A percentile compares a stretch with the other conserved stretches of the same genome.
phyloP scores from a whole-genome alignment of 2,329 filamentous ascomycete genomes.

The Ceratocystis diversiconidia region DNA sequence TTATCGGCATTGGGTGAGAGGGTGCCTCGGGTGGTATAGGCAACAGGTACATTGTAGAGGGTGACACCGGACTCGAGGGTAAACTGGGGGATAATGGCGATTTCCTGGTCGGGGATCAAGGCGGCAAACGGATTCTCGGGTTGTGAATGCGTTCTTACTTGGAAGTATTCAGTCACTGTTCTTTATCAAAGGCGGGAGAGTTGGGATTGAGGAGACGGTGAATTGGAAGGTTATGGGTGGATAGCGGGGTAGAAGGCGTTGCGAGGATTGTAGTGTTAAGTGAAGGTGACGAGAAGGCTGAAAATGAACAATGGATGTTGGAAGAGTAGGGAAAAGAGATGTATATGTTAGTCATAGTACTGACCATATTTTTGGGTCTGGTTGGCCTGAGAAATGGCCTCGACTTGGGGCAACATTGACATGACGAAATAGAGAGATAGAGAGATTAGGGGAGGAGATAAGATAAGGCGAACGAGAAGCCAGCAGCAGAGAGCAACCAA shows the following conservation, averaged over 20 bases:
- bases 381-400: constrained; percentile 4
- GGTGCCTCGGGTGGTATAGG: constrained; percentile 51
- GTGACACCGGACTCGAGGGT: constrained; percentile 84
- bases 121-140: constrained; percentile 82
- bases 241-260: too few relatives aligned
- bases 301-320: background rate
- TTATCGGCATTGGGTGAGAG: constrained; percentile 47
- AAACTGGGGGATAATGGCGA: constrained; percentile 76
- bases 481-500: background rate
- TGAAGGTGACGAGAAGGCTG: background rate
- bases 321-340: background rate
- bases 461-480: background rate
- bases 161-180: constrained; percentile 46
- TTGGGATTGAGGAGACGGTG: constrained; percentile 9
- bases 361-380: constrained; percentile 20
- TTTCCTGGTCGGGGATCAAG: constrained; percentile 76
- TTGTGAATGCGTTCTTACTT: constrained; percentile 54
- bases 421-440: background rate
- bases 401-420: constrained; percentile 7
- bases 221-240: constrained; percentile 2
- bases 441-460: background rate
- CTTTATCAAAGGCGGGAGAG: constrained; percentile 22
- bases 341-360: constrained; percentile 10
- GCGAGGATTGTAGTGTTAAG: too few relatives aligned
- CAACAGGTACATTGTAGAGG: constrained; percentile 59